Percentiles rank a stretch among this genome's conserved stretches.
Conservation (phyloP, 208 protist species). For the Trichomonas vaginalis region DNA sequence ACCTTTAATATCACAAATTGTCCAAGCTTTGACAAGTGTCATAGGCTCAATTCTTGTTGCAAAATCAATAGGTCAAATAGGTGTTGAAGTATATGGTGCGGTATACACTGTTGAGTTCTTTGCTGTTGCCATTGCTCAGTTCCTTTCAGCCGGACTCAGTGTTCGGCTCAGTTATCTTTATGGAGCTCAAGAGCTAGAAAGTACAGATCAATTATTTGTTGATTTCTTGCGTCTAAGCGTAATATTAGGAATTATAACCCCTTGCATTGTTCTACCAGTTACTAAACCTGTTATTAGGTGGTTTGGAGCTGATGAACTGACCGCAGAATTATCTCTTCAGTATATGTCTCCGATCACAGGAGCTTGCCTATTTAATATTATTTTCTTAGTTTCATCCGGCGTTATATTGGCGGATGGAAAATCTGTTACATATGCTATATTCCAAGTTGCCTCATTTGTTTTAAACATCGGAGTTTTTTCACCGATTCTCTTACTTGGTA, state of each 20-base stretch:
- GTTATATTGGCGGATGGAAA: not conserved
- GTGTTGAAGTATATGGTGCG: not conserved
- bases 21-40: not conserved
- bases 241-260: not conserved
- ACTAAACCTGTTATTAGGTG: not conserved
- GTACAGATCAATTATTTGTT: not conserved
- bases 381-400: not conserved
- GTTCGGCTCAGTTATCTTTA: not conserved
- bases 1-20: not conserved
- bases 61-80: not conserved
- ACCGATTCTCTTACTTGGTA: not conserved
- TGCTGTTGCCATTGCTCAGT: not conserved
- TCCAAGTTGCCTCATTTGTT: not conserved
- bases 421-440: not conserved
- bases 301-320: not conserved
- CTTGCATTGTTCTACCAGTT: not conserved
- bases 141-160: not conserved
- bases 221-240: not conserved
- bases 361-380: not conserved
- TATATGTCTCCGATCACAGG: not conserved
- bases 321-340: not conserved
- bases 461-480: not conserved
- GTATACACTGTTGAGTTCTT: not conserved
- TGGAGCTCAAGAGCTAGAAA: not conserved
- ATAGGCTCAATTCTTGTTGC: not conserved